Conservation (phyloP, 495 filamentous ascomycete species). For the Aspergillus egyptiacus region DNA sequence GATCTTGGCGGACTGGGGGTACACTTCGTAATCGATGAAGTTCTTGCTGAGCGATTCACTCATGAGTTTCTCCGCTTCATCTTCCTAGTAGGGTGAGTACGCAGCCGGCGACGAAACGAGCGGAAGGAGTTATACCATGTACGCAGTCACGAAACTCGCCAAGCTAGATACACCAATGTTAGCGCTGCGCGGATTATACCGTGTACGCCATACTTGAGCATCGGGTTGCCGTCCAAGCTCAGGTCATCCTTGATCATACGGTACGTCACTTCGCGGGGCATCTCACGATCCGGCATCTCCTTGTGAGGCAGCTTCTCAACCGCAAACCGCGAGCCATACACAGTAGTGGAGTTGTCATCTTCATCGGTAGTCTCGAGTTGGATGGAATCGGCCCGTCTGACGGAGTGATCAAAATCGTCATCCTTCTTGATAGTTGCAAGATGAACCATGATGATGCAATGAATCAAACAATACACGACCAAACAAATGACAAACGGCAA, state of each 20-base stretch:
- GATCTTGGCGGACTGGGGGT: slow-evolving; percentile 77
- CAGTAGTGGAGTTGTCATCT: slow-evolving; percentile 61
- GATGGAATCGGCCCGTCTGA: slow-evolving; percentile 28
- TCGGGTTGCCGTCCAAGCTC: slow-evolving; percentile 46
- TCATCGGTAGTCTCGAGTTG: slow-evolving; percentile 36
- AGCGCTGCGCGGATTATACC: not conserved
- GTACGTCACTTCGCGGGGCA: slow-evolving; percentile 86
- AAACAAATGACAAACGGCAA: not conserved
- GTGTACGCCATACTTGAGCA: slow-evolving; percentile 61
- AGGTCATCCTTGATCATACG: slow-evolving; percentile 94
- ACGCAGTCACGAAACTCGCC: slow-evolving; percentile 79
- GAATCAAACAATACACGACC: not conserved
- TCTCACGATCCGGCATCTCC: slow-evolving; percentile 85
- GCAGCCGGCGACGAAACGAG: not conserved
- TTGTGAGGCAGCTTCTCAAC: slow-evolving; percentile 68
- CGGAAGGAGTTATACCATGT: slow-evolving; percentile 56
- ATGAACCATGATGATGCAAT: slow-evolving; percentile 31
- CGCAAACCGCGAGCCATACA: slow-evolving; percentile 81
- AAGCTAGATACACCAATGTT: slow-evolving; percentile 40
- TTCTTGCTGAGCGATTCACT: slow-evolving; percentile 78
- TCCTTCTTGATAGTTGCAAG: slow-evolving; percentile 34
- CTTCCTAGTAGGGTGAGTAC: slow-evolving; percentile 42
- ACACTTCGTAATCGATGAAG: slow-evolving; percentile 87
- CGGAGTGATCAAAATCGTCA: slow-evolving; percentile 18
- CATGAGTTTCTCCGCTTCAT: slow-evolving; percentile 89